Base-by-base conservation (phyloP, 768 basidiomycete species). In the Podaxis mareebaensis region DNA sequence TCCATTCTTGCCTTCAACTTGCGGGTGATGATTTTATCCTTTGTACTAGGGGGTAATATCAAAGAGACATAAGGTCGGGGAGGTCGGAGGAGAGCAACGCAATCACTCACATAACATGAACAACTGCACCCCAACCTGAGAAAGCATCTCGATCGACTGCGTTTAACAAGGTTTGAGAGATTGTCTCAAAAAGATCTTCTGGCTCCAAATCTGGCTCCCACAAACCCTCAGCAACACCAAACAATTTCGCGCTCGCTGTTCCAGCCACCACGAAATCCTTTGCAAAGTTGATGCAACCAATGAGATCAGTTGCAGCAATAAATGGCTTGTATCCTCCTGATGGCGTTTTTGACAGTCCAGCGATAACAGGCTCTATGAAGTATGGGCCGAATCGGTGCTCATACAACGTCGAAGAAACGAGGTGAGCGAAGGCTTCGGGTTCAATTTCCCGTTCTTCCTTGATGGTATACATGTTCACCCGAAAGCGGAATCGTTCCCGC, bases 391-490 rank as follows among this genome's bases (percentile, higher is more conserved):
- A 99, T 75, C 97, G 87, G 72, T 87, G 88, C 76, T 98, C 95
- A 75, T 99, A 99, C 15, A 99, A 84, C 22, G 96, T 96, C 58
- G 93, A 95, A 48, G 93, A 94, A 65, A 98, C 91, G 66, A 99
- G 89, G 72, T 95, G 95, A 28, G 95, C 91, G 76, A 99, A 98
- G 6, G 95, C 94, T 80, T 95, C 90, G 49, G 97, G 97, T 68
- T 93, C 89, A 70, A 99, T 97, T 72, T 96, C 90, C 66, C 96
- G 87, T 73, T 97, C 96, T 77, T 99, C 96, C 77, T 99, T 99
- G 83, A 99, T 98, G 36, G 93, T 92, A 78, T 98, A 99, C 93
- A 99, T 96, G 81, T 99, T 99, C 63, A 96, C 91, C 67, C 95
- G 85, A 78, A 91, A 96, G 58, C 97, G 89, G 72, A 99, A 90